Evolutionary conservation across 495 filamentous ascomycete genomes (phyloP), one percentile per base, ranked within the genome.

Genomic region (Hypoxylon crocopeplum): DNA sequence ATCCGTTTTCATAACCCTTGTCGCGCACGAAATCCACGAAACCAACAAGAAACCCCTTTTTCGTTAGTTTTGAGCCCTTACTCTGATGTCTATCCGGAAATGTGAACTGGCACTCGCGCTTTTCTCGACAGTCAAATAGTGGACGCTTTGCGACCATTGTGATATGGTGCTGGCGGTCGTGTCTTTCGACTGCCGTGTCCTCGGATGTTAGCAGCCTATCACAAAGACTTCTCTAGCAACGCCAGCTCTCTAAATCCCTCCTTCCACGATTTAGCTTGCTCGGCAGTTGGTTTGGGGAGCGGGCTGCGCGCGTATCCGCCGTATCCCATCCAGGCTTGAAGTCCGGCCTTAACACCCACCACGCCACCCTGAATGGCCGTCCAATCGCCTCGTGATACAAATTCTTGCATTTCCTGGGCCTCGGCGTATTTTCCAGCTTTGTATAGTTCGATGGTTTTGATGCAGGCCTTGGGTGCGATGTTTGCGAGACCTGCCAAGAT

Each of bases 401-500:
- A 69, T 61, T 84, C 81, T 72, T 95, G 91, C 38, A 88, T 72
- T 64, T 81, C 81, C 34, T 86, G 80, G 0, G 89, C 88, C 73
- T 92, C 87, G 4, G 81, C 78, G 25, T 87, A 75, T 56, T 81
- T 81, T 11, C 89, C 90, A 63, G 85, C 73, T 4, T 80, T 78
- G 76, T 85, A 93, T 29, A 92, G 77, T 50, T 86, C 80, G 74
- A 88, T 88, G 11, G 92, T 83, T 59, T 84, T 79, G 34, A 91
- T 87, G 61, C 87, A 92, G 1, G 86, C 78, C 62, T 85, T 84
- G 1, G 91, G 91, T 32, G 87, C 77, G 11, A 94, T 87, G 64
- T 95, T 94, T 13, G 90, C 91, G 12, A 88, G 84, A 13, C 91
- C 91, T 12, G 87, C 89, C 55, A 93, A 88, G 50, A 91, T 90